Conservation (phyloP, 1,139 yeast species). For the Groenewaldozyma sp. region DNA sequence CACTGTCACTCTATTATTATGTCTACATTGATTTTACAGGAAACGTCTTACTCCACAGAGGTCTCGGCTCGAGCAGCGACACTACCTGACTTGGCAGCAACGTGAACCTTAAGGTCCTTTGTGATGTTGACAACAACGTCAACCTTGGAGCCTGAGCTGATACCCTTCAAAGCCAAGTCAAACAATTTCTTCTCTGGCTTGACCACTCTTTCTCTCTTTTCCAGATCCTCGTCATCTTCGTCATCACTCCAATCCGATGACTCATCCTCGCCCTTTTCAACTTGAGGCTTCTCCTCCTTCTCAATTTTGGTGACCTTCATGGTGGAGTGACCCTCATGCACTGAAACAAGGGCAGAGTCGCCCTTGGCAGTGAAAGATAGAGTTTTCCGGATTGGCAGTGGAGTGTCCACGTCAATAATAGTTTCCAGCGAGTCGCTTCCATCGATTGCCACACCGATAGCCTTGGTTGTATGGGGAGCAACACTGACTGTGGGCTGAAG, state of each 20-base stretch:
- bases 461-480: constrained; percentile 77
- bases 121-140: constrained; percentile 80
- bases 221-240: constrained; percentile 70
- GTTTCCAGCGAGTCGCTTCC: constrained; percentile 45
- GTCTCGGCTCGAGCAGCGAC: constrained; percentile 28
- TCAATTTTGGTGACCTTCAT: constrained; percentile 71
- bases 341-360: constrained; percentile 49
- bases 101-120: constrained; percentile 72
- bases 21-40: not conserved
- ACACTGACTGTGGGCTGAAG: constrained; percentile 78
- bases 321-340: constrained; percentile 78
- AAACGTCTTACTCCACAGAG: constrained; percentile 12
- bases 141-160: constrained; percentile 55
- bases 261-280: constrained; percentile 42
- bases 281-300: constrained; percentile 38
- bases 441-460: constrained; percentile 77
- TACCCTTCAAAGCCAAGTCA: constrained; percentile 66
- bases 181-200: constrained; percentile 71
- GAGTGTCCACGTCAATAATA: constrained; percentile 73
- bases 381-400: constrained; percentile 83
- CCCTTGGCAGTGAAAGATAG: constrained; percentile 47
- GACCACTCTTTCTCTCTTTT: constrained; percentile 61
- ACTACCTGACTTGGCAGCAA: constrained; percentile 67
- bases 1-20: not conserved
- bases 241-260: constrained; percentile 45